Base-by-base conservation (phyloP, 2,329 filamentous ascomycete species). In the Sarocladium strictum region DNA sequence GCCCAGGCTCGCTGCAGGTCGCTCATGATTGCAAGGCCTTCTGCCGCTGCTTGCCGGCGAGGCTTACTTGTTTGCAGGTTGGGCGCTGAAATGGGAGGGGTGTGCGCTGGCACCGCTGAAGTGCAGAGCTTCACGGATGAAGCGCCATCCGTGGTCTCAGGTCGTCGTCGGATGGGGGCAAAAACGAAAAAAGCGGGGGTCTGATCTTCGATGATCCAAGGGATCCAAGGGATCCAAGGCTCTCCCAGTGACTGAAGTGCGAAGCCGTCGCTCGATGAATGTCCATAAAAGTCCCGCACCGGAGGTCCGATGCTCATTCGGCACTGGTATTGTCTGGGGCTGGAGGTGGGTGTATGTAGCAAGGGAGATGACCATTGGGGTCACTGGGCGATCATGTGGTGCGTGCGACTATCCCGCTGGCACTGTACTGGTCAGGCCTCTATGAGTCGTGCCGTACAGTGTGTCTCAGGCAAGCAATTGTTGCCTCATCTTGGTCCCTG, bases 1-100 rank as follows among this genome's bases (percentile, higher is more conserved):
- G 86, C 86, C 75, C 90, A 93, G 56, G 85, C 79, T 69, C 85
- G 86, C 68, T 91, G 89, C 57, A 93, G 79, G 63, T 91, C 85
- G 67, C 89, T 93, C 90, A 95, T 33, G 50, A 29, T 24, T 47
- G 27, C 23, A 23, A 43, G 38, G 12, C 35, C 14, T 24, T 24
- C 40, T 43, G 9, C 43, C 43, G 7, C 43, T 17, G 43, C 23
- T 11, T 47, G 43, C 43, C 43, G 43, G 43, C 15, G 15, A n/a
- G 35, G 35, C 14, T n/a, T n/a, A 32, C 29, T 32, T 15, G 12
- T 27, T n/a, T 7, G 43, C 43, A 24, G 43, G 14, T 47, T 17
- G 38, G 9, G 35, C 35, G 17, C 17, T n/a, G 40, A 43, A 24
- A 43, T 43, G 21, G 35, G 40, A 43, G 40, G 40, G 40, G 40